These are phyloP conservation scores for Backusella circina DNA, from an alignment of 192 early-diverging fungal genomes.

Conservation along the genomic window DNA sequence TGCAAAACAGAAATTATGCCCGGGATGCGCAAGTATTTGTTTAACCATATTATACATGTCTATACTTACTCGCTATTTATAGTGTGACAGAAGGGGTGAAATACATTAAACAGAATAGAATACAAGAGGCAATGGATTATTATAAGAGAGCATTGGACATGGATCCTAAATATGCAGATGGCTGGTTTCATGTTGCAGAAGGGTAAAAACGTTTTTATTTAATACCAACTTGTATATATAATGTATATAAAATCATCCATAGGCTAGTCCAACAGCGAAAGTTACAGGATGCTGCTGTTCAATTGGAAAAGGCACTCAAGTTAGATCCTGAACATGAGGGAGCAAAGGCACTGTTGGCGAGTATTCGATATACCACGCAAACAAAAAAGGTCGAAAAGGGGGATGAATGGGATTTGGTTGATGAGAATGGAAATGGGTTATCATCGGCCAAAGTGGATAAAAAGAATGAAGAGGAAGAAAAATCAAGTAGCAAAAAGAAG, in stretches of 20 bases:
- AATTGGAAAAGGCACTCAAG: slow-evolving; percentile 50
- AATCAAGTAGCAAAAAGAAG: slow-evolving; percentile 4
- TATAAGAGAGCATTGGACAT: slow-evolving; percentile 35
- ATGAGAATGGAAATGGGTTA: neutral
- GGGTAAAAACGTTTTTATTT: slow-evolving; percentile 17
- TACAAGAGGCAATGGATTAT: slow-evolving; percentile 26
- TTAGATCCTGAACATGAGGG: slow-evolving; percentile 42
- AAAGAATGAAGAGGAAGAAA: neutral
- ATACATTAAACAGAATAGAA: slow-evolving; percentile 11
- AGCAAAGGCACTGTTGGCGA: slow-evolving; percentile 37
- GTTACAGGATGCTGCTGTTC: slow-evolving; percentile 45
- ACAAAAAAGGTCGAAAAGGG: slow-evolving; percentile 4
- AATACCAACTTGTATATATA: neutral
- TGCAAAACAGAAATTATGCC: slow-evolving; percentile 35
- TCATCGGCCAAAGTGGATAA: neutral
- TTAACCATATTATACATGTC: neutral
- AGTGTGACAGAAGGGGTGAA: slow-evolving; percentile 32
- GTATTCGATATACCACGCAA: slow-evolving; percentile 6
- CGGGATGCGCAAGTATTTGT: slow-evolving; percentile 28
- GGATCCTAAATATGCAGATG: slow-evolving; percentile 38
- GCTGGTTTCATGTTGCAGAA: slow-evolving; percentile 33
- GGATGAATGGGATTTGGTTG: slow-evolving; percentile 11
- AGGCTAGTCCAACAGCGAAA: slow-evolving; percentile 33
- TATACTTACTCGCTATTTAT: neutral
- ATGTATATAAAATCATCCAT: neutral